Evolutionary conservation across 139 green algal genomes (phyloP).

Genomic region (Chlamydomonas schloesseri): DNA sequence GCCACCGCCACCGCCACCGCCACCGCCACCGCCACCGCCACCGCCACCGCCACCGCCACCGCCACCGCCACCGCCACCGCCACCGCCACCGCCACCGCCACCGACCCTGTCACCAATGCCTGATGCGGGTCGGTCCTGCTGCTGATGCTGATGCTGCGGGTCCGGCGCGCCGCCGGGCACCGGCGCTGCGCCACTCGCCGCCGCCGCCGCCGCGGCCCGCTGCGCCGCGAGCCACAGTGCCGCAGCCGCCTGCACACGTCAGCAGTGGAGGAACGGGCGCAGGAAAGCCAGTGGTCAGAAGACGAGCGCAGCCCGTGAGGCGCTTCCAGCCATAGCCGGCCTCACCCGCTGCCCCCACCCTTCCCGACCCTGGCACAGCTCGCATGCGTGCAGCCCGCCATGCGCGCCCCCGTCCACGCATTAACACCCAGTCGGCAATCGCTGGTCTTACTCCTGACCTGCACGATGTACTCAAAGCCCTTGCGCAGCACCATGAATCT

Average conservation of each 20-base stretch:
- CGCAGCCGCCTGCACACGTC: neutral
- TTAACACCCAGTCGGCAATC: too few relatives aligned
- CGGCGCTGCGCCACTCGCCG: neutral
- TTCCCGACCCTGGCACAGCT: too few relatives aligned
- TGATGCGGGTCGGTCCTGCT: too few relatives aligned
- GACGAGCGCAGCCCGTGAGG: neutral
- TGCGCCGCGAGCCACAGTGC: conserved; percentile 11
- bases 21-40: neutral
- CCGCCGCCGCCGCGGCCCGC: neutral
- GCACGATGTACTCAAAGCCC: conserved; percentile 31
- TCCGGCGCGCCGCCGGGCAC: neutral
- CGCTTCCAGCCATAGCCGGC: too few relatives aligned
- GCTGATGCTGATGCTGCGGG: neutral
- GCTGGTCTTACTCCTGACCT: neutral
- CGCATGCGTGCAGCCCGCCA: too few relatives aligned
- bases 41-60: neutral
- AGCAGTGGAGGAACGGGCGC: too few relatives aligned
- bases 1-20: neutral
- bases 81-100: neutral
- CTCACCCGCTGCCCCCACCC: too few relatives aligned
- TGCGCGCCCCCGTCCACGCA: too few relatives aligned
- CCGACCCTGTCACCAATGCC: too few relatives aligned
- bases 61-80: neutral
- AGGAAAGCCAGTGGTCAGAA: too few relatives aligned
- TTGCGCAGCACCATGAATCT: conserved; percentile 27